Evolutionary conservation across 306 rosid species (phyloP), one percentile per base, ranked within the genome.

Genomic region (apple (Malus domestica)): DNA sequence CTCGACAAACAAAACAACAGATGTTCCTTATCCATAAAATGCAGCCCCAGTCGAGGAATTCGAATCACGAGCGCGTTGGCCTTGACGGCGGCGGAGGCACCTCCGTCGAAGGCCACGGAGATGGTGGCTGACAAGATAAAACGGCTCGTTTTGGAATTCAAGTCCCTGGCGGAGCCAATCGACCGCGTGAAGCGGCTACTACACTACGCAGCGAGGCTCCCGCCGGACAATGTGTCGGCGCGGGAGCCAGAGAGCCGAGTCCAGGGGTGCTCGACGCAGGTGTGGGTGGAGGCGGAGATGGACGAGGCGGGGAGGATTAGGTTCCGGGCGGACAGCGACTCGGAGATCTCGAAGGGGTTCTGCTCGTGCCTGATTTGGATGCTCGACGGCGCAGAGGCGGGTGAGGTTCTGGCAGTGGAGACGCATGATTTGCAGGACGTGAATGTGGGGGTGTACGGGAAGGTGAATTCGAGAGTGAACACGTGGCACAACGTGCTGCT

Each of bases 341-440:
- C 98, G 51, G 98, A 93, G 86, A 90, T 93, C 4, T 83, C 93
- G 23, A 90, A 88, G 44, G 98, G 94, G 3, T 93, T 89, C 63
- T 93, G 96, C 55, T 90, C 89, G 80, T 90, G 96, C 44, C 49
- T 93, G 80, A 86, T 90, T 9, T 89, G 88, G 93, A 19, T 89
- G 75, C 67, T 93, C 35, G 89, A 93, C 22, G 90, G 98, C 0
- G 93, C 90, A 4, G 76, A 83, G 52, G 88, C 90, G 0, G 68
- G 77, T 73, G 93, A 93, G 74, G 89, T 93, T 1, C 15, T 85
- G 64, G 76, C 2, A 66, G 51, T 93, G 19, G 42, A 72, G 80
- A 32, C 61, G n/a, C 81, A 85, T 10, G 89, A 89, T 65, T 66
- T 93, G 87, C 77, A 64, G 7, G 68, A 77, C 27, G 69, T 93